Conservation (phyloP, 257 asterid genomes). For the Solanum rostratum region DNA sequence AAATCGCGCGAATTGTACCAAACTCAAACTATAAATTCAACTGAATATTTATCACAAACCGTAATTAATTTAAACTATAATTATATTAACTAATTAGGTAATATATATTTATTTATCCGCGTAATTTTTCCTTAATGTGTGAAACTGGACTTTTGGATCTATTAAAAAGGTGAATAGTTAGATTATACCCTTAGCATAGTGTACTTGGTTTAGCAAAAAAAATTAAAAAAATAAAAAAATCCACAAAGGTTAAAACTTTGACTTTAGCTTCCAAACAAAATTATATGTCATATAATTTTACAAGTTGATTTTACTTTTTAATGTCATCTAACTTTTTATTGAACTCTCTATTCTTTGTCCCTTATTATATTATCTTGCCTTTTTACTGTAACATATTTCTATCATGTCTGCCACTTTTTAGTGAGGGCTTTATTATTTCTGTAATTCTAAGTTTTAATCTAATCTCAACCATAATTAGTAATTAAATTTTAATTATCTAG, state of each 20-base stretch:
- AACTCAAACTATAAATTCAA: no score
- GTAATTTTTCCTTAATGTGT: no score
- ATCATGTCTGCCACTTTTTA: neutral
- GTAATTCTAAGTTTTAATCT: neutral
- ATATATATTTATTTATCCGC: no score
- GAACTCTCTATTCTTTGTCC: neutral
- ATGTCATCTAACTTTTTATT: neutral
- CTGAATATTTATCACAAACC: no score
- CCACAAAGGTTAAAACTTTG: neutral
- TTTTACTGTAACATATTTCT: neutral
- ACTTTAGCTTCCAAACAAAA: conserved; percentile 1
- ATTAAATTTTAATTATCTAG: neutral
- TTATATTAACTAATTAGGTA: no score
- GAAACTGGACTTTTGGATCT: neutral
- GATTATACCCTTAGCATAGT: neutral
- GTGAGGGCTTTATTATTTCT: neutral
- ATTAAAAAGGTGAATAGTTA: neutral
- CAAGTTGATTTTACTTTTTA: conserved; percentile 1
- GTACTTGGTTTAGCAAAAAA: neutral
- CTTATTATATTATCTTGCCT: neutral
- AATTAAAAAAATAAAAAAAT: neutral
- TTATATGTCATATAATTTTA: neutral
- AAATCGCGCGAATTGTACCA: no score
- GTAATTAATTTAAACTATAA: no score
- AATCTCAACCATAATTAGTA: neutral